Evolutionary conservation across 176 grass and related monocot species (phyloP).

Genomic region (Melocanna baccifera): DNA sequence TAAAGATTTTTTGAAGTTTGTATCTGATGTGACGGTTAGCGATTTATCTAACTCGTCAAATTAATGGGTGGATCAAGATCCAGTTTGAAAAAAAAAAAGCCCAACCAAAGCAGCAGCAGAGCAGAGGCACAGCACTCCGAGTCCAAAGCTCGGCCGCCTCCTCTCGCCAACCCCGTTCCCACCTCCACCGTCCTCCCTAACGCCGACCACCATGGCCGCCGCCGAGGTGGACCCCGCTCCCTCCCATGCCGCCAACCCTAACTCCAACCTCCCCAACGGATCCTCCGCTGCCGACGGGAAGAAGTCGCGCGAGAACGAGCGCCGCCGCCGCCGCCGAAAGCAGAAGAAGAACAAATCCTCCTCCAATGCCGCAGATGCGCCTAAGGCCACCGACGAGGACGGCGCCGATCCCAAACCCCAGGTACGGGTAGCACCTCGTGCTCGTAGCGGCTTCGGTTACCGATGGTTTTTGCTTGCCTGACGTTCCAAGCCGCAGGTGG

Average conservation of each 20-base stretch:
- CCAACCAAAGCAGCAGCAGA: neutral
- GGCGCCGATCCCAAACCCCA: slow-evolving; percentile 18
- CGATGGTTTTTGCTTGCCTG: neutral
- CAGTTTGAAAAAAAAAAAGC: too few relatives aligned
- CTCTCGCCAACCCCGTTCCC: neutral
- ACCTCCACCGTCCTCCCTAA: neutral
- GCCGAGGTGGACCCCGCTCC: neutral
- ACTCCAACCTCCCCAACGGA: slow-evolving; percentile 12
- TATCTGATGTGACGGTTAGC: too few relatives aligned
- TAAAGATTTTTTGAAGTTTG: too few relatives aligned
- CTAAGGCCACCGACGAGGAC: neutral
- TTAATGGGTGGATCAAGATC: too few relatives aligned
- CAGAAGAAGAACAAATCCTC: slow-evolving; percentile 60
- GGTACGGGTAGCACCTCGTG: neutral
- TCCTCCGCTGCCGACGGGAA: slow-evolving; percentile 21
- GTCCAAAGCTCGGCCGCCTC: neutral
- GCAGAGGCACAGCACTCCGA: too few relatives aligned
- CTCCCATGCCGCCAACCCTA: slow-evolving; percentile 9
- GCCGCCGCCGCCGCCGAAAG: slow-evolving; percentile 50
- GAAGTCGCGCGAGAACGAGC: slow-evolving; percentile 58
- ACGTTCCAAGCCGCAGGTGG: slow-evolving; percentile 25
- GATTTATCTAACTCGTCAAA: too few relatives aligned
- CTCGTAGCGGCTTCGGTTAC: neutral
- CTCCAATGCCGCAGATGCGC: neutral
- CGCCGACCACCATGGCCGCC: slow-evolving; percentile 34